Evolutionary conservation across 139 green algal species (phyloP), one percentile per base, ranked within the genome.

Genomic region (Microglena sp.): DNA sequence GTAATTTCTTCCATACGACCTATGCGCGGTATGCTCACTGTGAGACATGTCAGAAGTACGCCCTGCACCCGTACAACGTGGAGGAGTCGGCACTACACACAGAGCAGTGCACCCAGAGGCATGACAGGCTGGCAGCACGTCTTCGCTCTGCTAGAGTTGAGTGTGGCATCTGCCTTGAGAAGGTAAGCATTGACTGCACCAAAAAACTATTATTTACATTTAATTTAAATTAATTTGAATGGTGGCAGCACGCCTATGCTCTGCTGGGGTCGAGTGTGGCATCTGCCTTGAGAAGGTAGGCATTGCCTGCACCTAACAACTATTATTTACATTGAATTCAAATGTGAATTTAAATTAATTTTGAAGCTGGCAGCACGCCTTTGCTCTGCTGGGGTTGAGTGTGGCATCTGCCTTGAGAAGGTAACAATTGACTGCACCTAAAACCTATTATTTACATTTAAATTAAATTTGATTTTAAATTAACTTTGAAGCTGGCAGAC

Each of bases 91-190:
- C 40, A 18, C 36, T 69, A 46, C 87, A 94, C 67, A 15, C 31
- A 2, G 24, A 30, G 1, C 67, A 85, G 58, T 94, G 87, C 71
- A 34, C 4, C 1, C 33, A 66, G 1, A 62, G 77, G 0, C 77
- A 87, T 11, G 74, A 77, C 24, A 71, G 80, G 27, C 60, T 86
- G 45, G 68, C 64, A 2, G 77, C 77, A 5, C 59, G 68, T 8
- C 26, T 74, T 32, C 64, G 64, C 62, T 80, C 68, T 31, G 60
- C 76, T 7, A 58, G 54, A 2, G 65, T 90, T 11, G 81, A 90
- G 76, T 94, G 87, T 43, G 68, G 75, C 70, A 92, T 94, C 62
- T 95, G 87, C 78, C 50, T 89, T 54, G 88, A 94, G 68, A 62
- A 35, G 28, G 85, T 92, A 36, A 29, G 64, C 55, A 21, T 28